phyloP scores from a whole-genome alignment of 2,329 filamentous ascomycete species.

The Epichloe amarillans region DNA sequence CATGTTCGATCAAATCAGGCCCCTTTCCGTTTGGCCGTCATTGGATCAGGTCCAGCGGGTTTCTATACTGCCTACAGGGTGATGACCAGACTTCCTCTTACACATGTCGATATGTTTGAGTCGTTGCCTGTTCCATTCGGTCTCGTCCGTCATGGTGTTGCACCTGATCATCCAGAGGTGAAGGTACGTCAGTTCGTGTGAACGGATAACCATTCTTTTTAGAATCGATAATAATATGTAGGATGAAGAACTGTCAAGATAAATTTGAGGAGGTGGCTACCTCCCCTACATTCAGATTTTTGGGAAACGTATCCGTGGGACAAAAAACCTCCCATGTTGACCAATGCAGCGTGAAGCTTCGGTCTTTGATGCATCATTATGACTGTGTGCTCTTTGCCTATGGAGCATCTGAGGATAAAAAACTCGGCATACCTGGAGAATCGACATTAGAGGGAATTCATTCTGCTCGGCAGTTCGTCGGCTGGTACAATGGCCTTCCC shows the following conservation, averaged over 20 bases:
- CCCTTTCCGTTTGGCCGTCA: slow-evolving; percentile 67
- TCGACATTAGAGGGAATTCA: slow-evolving; percentile 58
- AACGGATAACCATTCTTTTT: not conserved
- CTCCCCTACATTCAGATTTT: slow-evolving; percentile 73
- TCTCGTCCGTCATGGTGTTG: slow-evolving; percentile 84
- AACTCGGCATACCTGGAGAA: slow-evolving; percentile 70
- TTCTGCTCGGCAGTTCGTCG: slow-evolving; percentile 86
- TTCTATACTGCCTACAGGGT: slow-evolving; percentile 89
- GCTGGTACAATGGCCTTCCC: slow-evolving; percentile 95
- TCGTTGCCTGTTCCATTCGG: slow-evolving; percentile 85
- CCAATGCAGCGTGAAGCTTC: slow-evolving; percentile 47
- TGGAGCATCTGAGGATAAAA: slow-evolving; percentile 70
- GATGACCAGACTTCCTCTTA: slow-evolving; percentile 59
- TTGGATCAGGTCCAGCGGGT: slow-evolving; percentile 88
- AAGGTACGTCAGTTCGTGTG: slow-evolving; percentile 48
- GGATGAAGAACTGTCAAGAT: slow-evolving; percentile 72
- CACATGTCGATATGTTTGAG: slow-evolving; percentile 90
- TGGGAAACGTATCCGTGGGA: slow-evolving; percentile 80
- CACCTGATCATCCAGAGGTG: slow-evolving; percentile 96
- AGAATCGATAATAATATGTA: slow-evolving; percentile 1
- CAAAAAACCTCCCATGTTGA: slow-evolving; percentile 24
- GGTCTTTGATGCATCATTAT: slow-evolving; percentile 64
- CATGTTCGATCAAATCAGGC: slow-evolving; percentile 17
- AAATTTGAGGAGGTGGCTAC: slow-evolving; percentile 82
- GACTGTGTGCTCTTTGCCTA: slow-evolving; percentile 89